Percentiles rank a stretch among this genome's conserved stretches.
These are phyloP conservation scores for Suhomyces terraborum DNA, from an alignment of 1,139 yeast species.

Conservation along the genomic window DNA sequence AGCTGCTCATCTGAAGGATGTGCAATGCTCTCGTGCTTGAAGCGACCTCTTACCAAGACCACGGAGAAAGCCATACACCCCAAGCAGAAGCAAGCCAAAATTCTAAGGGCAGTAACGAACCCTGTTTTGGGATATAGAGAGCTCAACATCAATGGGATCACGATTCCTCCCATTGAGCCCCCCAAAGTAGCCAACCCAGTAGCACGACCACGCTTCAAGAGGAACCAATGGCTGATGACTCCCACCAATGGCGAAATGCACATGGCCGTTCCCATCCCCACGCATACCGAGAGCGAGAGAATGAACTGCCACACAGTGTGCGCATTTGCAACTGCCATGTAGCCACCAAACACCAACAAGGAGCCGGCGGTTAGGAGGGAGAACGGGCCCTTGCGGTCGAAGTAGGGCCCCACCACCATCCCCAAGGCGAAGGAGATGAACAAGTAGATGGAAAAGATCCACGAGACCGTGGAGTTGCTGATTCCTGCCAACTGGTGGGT, in stretches of 20 bases:
- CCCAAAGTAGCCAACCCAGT: slow-evolving; percentile 43
- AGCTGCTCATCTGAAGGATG: slow-evolving; percentile 4
- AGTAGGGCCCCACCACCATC: slow-evolving; percentile 39
- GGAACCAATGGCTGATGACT: slow-evolving; percentile 44
- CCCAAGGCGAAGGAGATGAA: slow-evolving; percentile 36
- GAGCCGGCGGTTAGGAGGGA: slow-evolving; percentile 31
- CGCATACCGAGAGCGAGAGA: slow-evolving; percentile 35
- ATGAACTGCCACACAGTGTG: slow-evolving; percentile 36
- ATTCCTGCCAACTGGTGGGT: slow-evolving; percentile 32
- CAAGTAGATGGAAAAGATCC: slow-evolving; percentile 43
- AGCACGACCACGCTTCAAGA: slow-evolving; percentile 36
- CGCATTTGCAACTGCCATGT: slow-evolving; percentile 38
- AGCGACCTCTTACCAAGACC: slow-evolving; percentile 30
- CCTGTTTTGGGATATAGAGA: slow-evolving; percentile 34
- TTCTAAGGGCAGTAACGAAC: slow-evolving; percentile 39
- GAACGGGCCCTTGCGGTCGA: slow-evolving; percentile 37
- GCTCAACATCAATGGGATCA: slow-evolving; percentile 38
- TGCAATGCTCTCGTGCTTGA: slow-evolving; percentile 1
- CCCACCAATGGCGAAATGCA: slow-evolving; percentile 42
- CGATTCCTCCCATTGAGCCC: slow-evolving; percentile 43
- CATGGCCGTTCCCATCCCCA: slow-evolving; percentile 38
- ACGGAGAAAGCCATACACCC: slow-evolving; percentile 30
- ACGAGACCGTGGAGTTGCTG: slow-evolving; percentile 25
- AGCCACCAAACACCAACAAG: slow-evolving; percentile 32
- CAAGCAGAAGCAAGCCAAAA: slow-evolving; percentile 35